Base-by-base conservation (phyloP, 352 stramenopile species). In the Phytophthora palmivora region DNA sequence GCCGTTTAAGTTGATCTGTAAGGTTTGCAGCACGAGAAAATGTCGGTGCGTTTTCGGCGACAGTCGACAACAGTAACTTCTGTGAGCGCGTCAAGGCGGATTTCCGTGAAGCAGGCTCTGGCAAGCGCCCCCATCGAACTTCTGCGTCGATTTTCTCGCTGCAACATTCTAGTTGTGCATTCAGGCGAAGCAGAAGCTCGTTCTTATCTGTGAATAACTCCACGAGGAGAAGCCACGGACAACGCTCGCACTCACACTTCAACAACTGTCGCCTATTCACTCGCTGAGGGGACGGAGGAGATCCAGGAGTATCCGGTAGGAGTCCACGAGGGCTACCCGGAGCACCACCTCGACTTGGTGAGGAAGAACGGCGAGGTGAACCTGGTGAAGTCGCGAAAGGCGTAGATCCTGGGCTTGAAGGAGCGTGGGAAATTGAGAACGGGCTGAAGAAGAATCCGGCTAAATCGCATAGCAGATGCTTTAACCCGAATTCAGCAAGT, bases 121-220 rank as follows among this genome's bases (percentile, higher is more conserved):
- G 85, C 6, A 94, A 57, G 32, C 84, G 70, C 1, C 85, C 85
- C 85, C 85, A 94, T 26, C 70, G 74, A 53, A 94, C 81, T 60
- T 89, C 76, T 56, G 78, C 71, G 24, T 88, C 79, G 46, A 94
- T 89, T 50, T 91, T 94, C 38, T 89, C 79, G 41, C 79, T 84
- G 34, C 82, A 94, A 21, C 68, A 84, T 45, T 91, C 78, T 11
- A 94, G 53, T 54, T 89, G 78, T 3, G 80, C 71, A 51, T 88
- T 87, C 12, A 94, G 54, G 5, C 83, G 78, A 47, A 89, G 59
- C n/a, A 94, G 54, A 21, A 94, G 62, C 44, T 94, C 83, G 39
- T 94, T 73, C 52, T 82, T 89, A 44, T 90, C 71, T 0, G 72
- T 70, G 37, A 94, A 90, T 36, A 92, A 67, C 47, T 90, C 82